Conservation (phyloP, 2,329 filamentous ascomycete genomes). For the Neofusicoccum parvum region DNA sequence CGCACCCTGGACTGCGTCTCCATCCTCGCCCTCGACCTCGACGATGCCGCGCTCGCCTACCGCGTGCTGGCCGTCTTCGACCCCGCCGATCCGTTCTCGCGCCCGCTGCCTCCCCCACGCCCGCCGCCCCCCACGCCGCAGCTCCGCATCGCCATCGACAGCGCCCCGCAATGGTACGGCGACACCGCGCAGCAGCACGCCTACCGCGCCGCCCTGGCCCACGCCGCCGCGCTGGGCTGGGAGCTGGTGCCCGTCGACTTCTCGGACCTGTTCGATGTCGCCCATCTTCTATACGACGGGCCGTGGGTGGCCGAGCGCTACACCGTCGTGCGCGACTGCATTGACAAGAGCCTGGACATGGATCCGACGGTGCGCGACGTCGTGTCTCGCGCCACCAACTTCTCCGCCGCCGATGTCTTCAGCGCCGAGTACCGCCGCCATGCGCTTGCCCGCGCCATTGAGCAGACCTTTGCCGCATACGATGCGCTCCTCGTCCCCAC, state of each 20-base stretch:
- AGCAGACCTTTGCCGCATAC: too few species aligned
- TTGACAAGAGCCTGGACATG: background rate
- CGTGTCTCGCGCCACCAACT: background rate
- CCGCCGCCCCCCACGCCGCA: background rate
- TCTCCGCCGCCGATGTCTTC: background rate
- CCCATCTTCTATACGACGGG: background rate
- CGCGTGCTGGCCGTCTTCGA: background rate
- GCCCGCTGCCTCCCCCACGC: background rate
- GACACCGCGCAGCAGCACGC: background rate
- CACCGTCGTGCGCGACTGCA: background rate
- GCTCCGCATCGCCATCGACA: background rate
- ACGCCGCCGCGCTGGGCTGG: background rate
- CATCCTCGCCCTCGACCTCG: constrained; percentile 50
- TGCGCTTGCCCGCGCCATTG: too few species aligned
- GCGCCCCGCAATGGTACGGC: background rate
- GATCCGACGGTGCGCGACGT: background rate
- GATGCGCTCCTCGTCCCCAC: too few species aligned
- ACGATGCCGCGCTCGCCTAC: constrained; percentile 37
- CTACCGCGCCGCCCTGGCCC: background rate
- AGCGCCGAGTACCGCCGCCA: too few species aligned
- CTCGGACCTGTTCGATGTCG: constrained; percentile 2
- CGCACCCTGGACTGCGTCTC: constrained; percentile 57
- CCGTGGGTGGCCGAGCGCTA: constrained; percentile 5
- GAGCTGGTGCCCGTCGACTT: background rate
- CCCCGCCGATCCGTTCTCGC: background rate